Percentiles rank a stretch among this genome's conserved stretches.
These are phyloP conservation scores for Elaeis guineensis DNA, from an alignment of 176 grass and related monocot species.

Conservation along the genomic window DNA sequence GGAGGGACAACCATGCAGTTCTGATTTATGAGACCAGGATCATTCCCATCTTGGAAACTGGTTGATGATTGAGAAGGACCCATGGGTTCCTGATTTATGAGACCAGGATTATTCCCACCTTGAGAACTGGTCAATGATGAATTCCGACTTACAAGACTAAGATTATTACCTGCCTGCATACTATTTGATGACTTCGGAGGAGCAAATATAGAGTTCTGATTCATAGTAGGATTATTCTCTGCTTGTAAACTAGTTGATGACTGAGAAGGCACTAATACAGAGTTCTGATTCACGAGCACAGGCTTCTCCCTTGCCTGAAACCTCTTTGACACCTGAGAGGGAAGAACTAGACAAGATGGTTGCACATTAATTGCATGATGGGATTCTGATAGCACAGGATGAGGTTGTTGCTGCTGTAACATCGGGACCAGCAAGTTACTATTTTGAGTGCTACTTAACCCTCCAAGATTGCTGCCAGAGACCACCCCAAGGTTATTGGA, in stretches of 20 bases:
- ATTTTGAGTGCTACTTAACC: constrained; percentile 39
- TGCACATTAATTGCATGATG: constrained; percentile 56
- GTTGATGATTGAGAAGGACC: constrained; percentile 30
- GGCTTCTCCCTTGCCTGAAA: constrained; percentile 43
- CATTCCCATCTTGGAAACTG: too few species aligned
- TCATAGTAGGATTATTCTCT: not conserved
- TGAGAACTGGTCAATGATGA: constrained; percentile 45
- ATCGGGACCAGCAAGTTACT: constrained; percentile 35
- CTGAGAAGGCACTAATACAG: constrained; percentile 34
- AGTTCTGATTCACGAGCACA: constrained; percentile 27
- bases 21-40: not conserved
- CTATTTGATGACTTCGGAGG: constrained; percentile 29
- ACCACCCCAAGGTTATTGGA: constrained; percentile 46
- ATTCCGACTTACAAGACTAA: constrained; percentile 34
- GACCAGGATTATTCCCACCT: constrained; percentile 25
- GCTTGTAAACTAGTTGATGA: constrained; percentile 24
- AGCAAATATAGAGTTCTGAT: constrained; percentile 1
- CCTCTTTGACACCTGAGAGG: constrained; percentile 51
- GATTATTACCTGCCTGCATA: constrained; percentile 32
- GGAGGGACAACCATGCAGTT: not conserved
- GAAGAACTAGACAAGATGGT: constrained; percentile 74
- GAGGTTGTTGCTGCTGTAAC: constrained; percentile 55
- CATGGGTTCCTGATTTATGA: constrained; percentile 34
- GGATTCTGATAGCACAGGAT: constrained; percentile 42
- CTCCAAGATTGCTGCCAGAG: constrained; percentile 26